phyloP scores from a whole-genome alignment of 2,329 filamentous ascomycete species.

The Pseudogymnoascus sp. region DNA sequence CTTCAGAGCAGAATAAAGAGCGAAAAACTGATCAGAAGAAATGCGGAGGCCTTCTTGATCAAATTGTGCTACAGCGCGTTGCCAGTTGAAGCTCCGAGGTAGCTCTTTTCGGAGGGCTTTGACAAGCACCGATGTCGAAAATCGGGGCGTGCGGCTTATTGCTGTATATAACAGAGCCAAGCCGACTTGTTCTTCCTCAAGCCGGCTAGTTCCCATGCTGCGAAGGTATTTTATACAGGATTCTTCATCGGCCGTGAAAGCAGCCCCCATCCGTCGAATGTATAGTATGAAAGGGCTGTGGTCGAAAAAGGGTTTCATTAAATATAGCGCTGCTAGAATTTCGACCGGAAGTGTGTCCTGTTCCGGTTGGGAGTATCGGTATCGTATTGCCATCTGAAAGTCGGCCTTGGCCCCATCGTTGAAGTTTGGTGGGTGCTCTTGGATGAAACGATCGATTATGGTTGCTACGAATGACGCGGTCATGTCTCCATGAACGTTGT shows the following conservation, averaged over 20 bases:
- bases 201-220: constrained; percentile 47
- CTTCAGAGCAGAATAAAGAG: constrained; percentile 70
- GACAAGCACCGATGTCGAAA: constrained; percentile 48
- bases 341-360: constrained; percentile 60
- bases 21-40: constrained; percentile 70
- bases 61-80: constrained; percentile 68
- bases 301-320: constrained; percentile 57
- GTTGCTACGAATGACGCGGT: constrained; percentile 63
- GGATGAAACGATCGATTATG: constrained; percentile 77
- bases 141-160: constrained; percentile 47
- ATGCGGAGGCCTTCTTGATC: constrained; percentile 71
- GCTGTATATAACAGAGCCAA: constrained; percentile 62
- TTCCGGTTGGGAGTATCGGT: constrained; percentile 60
- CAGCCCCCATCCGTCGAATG: constrained; percentile 66
- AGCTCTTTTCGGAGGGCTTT: constrained; percentile 55
- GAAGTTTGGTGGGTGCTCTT: constrained; percentile 80
- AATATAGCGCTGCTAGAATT: constrained; percentile 61
- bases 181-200: constrained; percentile 76
- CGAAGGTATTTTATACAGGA: constrained; percentile 48
- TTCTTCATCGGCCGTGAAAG: constrained; percentile 69
- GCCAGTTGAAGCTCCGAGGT: constrained; percentile 57
- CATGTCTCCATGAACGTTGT: constrained; percentile 58
- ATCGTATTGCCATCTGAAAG: constrained; percentile 52
- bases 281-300: constrained; percentile 51
- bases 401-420: constrained; percentile 66